Conservation (phyloP, 805 yeast genomes). For the Suhomyces prunicola region DNA sequence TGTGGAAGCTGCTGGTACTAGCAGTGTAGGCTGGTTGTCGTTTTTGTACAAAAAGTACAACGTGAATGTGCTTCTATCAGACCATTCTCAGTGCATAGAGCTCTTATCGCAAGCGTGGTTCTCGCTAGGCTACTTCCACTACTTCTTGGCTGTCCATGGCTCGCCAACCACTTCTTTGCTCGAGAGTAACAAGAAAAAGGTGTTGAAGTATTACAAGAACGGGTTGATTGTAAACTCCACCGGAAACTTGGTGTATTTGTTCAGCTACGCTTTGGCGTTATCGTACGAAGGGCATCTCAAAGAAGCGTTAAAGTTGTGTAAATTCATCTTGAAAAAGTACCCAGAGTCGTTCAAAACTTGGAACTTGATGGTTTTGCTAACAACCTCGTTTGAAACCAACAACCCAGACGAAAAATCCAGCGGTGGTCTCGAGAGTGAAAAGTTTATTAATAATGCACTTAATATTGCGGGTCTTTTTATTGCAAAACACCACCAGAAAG, state of each 20-base stretch:
- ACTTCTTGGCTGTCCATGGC: conserved; percentile 25
- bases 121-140: conserved; percentile 30
- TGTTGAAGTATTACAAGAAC: conserved; percentile 29
- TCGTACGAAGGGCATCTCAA: conserved; percentile 43
- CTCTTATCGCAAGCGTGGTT: conserved; percentile 37
- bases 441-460: conserved; percentile 52
- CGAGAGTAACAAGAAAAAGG: conserved; percentile 12
- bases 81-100: conserved; percentile 24
- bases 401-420: conserved; percentile 10
- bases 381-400: conserved; percentile 58
- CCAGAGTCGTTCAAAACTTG: conserved; percentile 61
- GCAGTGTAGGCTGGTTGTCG: conserved; percentile 16
- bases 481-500: conserved; percentile 23
- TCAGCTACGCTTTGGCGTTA: conserved; percentile 48
- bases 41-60: conserved; percentile 37
- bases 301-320: conserved; percentile 45
- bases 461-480: conserved; percentile 39
- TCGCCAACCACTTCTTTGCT: conserved; percentile 21
- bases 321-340: conserved; percentile 45
- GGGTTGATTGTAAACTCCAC: conserved; percentile 36
- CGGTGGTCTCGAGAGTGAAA: conserved; percentile 45
- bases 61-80: conserved; percentile 25
- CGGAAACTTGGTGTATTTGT: conserved; percentile 29
- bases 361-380: conserved; percentile 63
- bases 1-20: background rate